Evolutionary conservation across 805 yeast genomes (phyloP).

Genomic region (Teunomyces aglyptinius): DNA sequence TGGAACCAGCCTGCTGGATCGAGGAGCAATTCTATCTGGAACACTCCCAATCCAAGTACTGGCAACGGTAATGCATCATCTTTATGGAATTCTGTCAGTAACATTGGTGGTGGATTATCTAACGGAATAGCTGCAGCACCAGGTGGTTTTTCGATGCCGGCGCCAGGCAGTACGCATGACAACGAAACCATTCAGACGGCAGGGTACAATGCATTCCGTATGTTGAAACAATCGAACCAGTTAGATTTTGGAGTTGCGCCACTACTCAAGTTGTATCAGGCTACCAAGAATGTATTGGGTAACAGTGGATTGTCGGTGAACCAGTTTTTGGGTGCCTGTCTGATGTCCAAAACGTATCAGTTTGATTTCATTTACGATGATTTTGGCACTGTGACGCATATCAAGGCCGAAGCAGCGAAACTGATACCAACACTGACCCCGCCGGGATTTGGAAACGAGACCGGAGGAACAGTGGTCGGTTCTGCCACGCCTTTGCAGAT

Average conservation of each 20-base stretch:
- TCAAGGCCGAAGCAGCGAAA: constrained; percentile 24
- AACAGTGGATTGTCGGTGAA: constrained; percentile 28
- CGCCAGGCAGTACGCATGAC: constrained; percentile 14
- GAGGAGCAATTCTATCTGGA: constrained; percentile 34
- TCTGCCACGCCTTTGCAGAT: not conserved
- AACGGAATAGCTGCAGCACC: not conserved
- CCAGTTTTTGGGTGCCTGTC: constrained; percentile 28
- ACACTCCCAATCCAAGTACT: constrained; percentile 10
- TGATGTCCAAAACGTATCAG: constrained; percentile 24
- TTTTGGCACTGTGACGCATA: constrained; percentile 42
- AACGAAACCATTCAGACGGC: constrained; percentile 41
- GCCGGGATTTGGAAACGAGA: not conserved
- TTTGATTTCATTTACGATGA: constrained; percentile 49
- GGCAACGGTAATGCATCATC: not conserved
- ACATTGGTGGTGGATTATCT: not conserved
- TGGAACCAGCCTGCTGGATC: constrained; percentile 15
- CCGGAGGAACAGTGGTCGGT: too few species aligned
- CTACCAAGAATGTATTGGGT: constrained; percentile 27
- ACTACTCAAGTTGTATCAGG: constrained; percentile 29
- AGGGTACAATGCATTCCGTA: constrained; percentile 38
- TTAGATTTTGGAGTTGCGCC: constrained; percentile 38
- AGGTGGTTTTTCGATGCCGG: not conserved
- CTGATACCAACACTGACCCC: not conserved
- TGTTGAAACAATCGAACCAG: constrained; percentile 34
- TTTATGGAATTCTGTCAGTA: constrained; percentile 1